Evolutionary conservation across 2,329 filamentous ascomycete genomes (phyloP), one percentile per base, ranked within the genome.

Genomic region (Microdochium paspali): DNA sequence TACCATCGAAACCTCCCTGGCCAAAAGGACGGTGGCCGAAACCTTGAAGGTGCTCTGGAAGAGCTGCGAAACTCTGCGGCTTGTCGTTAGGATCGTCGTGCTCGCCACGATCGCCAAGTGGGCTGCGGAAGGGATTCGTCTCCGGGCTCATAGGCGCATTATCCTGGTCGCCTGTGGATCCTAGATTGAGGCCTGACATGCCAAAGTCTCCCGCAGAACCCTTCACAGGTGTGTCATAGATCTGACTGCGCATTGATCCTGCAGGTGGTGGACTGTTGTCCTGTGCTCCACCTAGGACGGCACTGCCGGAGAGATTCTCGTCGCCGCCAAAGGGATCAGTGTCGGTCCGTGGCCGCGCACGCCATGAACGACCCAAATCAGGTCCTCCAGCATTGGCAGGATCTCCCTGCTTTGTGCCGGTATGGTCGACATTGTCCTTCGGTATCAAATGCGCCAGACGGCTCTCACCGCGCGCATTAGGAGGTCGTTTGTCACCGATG

Each of bases 71-170:
- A 24, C 75, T 76, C 46, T 72, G 71, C 12, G 66, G 60, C 45
- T 69, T 69, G 7, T 76, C 72, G 12, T 72, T 68, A 28, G 64
- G 77, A 43, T 76, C 73, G 15, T 80, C 78, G 44, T 87, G 79
- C 18, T 79, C 82, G 4, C 71, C 72, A 42, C 82, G 82, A 24
- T 90, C 85, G 31, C 84, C 86, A 7, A 86, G 81, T 2, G 93
- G 93, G 63, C 91, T 97, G 53, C 90, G 87, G 62, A 93, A 98
- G 2, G 93, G 93, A 61, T 98, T 98, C 3, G 93, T 97, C 59
- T 95, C 88, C 0, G 90, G 93, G 62, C 91, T 97, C 60, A 88
- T 79, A 0, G 87, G 85, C 49, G 89, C 87, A 53, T 83, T 73
- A n/a, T 73, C 72, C 40, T 64, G 68, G 47, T 80, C 76, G 31